Evolutionary conservation across 805 yeast genomes (phyloP), one percentile per base, ranked within the genome.

Genomic region (Spencermartinsiella europaea): DNA sequence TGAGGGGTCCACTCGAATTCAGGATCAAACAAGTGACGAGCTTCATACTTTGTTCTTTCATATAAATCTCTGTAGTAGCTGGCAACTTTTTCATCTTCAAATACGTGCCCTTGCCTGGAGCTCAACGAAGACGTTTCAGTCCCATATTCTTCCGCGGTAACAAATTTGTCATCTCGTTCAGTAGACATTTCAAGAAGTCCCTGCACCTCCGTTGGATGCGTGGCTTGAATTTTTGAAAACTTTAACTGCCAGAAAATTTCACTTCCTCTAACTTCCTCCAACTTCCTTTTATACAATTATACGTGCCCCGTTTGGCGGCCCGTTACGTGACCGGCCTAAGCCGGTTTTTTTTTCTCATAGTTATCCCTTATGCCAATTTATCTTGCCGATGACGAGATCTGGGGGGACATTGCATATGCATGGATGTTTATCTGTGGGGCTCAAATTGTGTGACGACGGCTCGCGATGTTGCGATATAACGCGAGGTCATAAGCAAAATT

Each of bases 1-100:
- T 70, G 65, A 3, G 51, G 53, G 0, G 76, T 66, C 86, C 85
- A 81, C 8, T 69, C 67, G 34, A 79, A 71, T 0, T 69, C 67
- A 0, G 85, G 83, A 57, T 83, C 85, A 56, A 81, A 76, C 15
- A 68, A 68, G 31, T 68, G 64, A 19, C 76, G 67, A 50, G 83
- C 74, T 56, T 81, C 86, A 55, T 81, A 81, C 7, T 72, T 38
- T 1, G 76, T 60, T 2, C 60, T 52, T 35, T 77, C 79, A 54
- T 79, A 80, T 5, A 77, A 36, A 0, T 64, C 55, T 4, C 63
- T 51, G 57, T 75, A 80, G 56, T 71, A 62, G 31, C 69, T 69
- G 2, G 76, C 80, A 2, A 73, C 68, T 3, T 53, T 62, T 0
- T 78, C 78, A 51, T 79, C 77, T 36, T 58, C 53, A 53, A 77